Evolutionary conservation across 1,139 yeast species (phyloP), one percentile per base, ranked within the genome.

Genomic region (Candida labiduridarum): DNA sequence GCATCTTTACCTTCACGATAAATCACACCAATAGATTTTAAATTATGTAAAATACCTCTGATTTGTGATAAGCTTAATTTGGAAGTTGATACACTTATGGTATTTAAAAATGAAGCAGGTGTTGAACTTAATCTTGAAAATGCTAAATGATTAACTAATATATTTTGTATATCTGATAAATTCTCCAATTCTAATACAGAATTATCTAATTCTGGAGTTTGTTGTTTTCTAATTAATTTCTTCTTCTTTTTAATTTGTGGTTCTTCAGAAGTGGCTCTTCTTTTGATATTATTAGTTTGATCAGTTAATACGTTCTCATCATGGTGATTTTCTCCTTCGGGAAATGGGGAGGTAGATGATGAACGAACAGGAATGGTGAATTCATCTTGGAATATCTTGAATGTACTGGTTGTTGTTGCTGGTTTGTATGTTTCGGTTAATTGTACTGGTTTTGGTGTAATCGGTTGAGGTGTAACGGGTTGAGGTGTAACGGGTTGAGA

Each of bases 1-100:
- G 98, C 97, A 68, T 94, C 98, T 66, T 90, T 92, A 47, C 98
- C 98, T 53, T 81, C 78, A 66, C 98, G 85, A 60, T 84, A 81
- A 55, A 94, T 91, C 10, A 88, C 85, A 12, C 98, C 98, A 50
- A 92, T 80, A 59, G 95, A 86, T 7, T 65, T 59, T 36, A 82
- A 71, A 48, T 72, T 66, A 51, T 76, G 72, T 51, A 79, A 73
- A 19, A 87, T 69, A 3, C 80, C 74, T 56, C 86, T 76, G 33
- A 82, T 67, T 60, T 84, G 84, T 36, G 64, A 66, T 52, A 73
- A 75, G 31, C 77, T 65, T 56, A 79, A 70, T 41, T 66, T 67
- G 19, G 77, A 72, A 7, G 79, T 77, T 12, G 68, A 67, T 0
- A 76, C 82, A 63, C 83, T 79, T 14, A 90, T 83, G 16, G 83